phyloP scores from a whole-genome alignment of 2,329 filamentous ascomycete species.

The Grosmannia clavigera region DNA sequence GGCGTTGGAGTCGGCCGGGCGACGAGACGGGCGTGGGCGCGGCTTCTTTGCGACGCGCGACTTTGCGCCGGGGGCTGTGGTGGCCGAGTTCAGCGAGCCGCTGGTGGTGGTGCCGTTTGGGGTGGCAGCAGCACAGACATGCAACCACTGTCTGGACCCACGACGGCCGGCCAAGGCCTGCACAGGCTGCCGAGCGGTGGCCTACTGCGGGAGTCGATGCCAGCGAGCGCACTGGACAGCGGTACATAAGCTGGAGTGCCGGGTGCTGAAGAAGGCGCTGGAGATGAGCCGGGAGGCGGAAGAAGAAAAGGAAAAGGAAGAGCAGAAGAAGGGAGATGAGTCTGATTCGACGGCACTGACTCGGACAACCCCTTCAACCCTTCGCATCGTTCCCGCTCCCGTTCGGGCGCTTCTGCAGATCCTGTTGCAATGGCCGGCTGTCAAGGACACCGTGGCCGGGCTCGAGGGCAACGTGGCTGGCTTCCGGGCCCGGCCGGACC shows the following conservation, averaged over 20 bases:
- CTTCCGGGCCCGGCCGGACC: constrained; percentile 21
- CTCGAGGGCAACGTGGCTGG: constrained; percentile 35
- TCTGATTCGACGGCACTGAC: neutral
- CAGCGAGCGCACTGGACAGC: constrained; percentile 41
- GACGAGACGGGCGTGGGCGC: constrained; percentile 19
- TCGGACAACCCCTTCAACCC: neutral
- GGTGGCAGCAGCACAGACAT: constrained; percentile 27
- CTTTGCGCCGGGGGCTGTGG: constrained; percentile 31
- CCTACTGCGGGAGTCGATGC: constrained; percentile 42
- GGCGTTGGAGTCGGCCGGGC: too few species aligned
- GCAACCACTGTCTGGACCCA: constrained; percentile 34
- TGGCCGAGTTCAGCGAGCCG: constrained; percentile 31
- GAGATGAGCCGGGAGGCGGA: constrained; percentile 9
- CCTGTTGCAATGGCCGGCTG: constrained; percentile 24
- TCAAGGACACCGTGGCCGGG: constrained; percentile 20
- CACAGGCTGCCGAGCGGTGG: constrained; percentile 37
- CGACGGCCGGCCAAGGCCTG: constrained; percentile 24
- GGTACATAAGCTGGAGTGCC: constrained; percentile 44
- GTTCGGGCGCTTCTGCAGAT: constrained; percentile 41
- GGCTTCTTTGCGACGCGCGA: constrained; percentile 29
- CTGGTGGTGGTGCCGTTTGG: constrained; percentile 36
- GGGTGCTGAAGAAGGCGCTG: constrained; percentile 26
- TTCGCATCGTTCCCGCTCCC: constrained; percentile 33
- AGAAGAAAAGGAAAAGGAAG: constrained; percentile 7
- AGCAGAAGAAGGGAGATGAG: neutral